These are phyloP conservation scores for Fusarium globosum DNA, from an alignment of 2,329 filamentous ascomycete species.

Conservation along the genomic window DNA sequence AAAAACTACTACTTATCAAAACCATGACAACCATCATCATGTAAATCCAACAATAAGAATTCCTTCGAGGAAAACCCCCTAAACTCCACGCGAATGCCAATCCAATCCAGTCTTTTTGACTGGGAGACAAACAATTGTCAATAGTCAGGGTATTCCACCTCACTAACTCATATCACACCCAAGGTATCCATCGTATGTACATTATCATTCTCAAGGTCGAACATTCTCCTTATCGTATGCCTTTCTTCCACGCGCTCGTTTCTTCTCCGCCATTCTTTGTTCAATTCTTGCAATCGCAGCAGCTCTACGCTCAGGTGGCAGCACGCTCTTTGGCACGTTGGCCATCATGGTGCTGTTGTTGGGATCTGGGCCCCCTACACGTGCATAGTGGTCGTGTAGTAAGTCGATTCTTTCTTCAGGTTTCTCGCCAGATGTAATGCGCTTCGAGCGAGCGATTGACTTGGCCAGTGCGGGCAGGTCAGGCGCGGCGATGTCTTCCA, in stretches of 20 bases:
- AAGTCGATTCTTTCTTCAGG: conserved; percentile 57
- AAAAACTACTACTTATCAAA: conserved; percentile 25
- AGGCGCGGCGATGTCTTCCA: conserved; percentile 41
- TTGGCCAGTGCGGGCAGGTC: conserved; percentile 45
- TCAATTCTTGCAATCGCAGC: conserved; percentile 67
- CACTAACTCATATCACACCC: conserved; percentile 13
- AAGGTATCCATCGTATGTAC: conserved; percentile 14
- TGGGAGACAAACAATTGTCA: conserved; percentile 18
- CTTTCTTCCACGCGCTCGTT: conserved; percentile 49
- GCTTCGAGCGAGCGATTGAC: conserved; percentile 35
- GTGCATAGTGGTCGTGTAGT: conserved; percentile 58
- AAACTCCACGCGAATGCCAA: conserved; percentile 43
- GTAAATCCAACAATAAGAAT: conserved; percentile 37
- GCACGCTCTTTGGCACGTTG: conserved; percentile 55
- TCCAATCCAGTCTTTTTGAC: conserved; percentile 4
- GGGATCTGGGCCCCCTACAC: conserved; percentile 55
- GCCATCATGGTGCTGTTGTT: conserved; percentile 49
- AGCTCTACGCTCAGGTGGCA: conserved; percentile 63
- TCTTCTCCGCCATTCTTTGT: conserved; percentile 64
- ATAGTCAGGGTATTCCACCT: conserved; percentile 32
- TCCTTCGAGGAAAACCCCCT: conserved; percentile 18
- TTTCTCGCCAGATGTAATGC: conserved; percentile 26
- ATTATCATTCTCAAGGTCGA: conserved; percentile 47
- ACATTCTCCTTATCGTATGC: conserved; percentile 64
- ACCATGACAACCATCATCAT: conserved; percentile 34